Base-by-base conservation (phyloP, 1,284 basidiomycete genomes). In the Naganishia cerealis region DNA sequence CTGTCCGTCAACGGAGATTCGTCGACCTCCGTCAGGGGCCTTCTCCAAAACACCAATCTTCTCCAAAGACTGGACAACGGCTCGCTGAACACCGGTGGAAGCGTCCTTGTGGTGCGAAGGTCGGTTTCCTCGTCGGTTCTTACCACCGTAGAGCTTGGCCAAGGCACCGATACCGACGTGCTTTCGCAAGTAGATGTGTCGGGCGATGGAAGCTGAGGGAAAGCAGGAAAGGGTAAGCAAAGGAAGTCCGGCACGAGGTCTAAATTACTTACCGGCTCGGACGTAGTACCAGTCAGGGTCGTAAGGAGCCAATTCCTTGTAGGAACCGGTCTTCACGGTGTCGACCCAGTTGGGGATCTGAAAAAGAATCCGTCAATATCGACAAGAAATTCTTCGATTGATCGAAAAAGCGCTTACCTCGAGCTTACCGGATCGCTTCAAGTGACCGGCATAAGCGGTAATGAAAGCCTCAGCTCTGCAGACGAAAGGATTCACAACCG, bases 221-320 rank as follows among this genome's bases (percentile, higher is more conserved):
- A 36, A 16, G 13, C 56, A 24, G 39, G 65, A 69, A 53, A 69
- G 55, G 16, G 21, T 8, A 10, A 38, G 43, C 18, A 29, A 18
- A 43, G 18, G 36, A 56, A 62, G 50, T 54, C 13, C 13, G 40
- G 26, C 42, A 40, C 55, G 13, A 12, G 7, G 29, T 24, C 29
- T 46, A 21, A 9, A 10, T 21, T 38, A 82, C 87, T 78, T 78
- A 94, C 94, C 94, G 83, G 94, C 91, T 77, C 95, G 93, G 80
- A 96, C 86, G 85, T 99, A 99, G 87, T 89, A 99, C 95, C 95
- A 99, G 84, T 99, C 96, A 65, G 92, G 91, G 84, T 99, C 94
- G 84, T 98, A 98, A 69, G 95, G 95, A 66, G 94, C 94, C 73
- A 95, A 92, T 85, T 99, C 95, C 85, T 98, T 99, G 87, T 86